Base-by-base conservation (phyloP, 2,329 filamentous ascomycete species). In the Colletotrichum filicis region DNA sequence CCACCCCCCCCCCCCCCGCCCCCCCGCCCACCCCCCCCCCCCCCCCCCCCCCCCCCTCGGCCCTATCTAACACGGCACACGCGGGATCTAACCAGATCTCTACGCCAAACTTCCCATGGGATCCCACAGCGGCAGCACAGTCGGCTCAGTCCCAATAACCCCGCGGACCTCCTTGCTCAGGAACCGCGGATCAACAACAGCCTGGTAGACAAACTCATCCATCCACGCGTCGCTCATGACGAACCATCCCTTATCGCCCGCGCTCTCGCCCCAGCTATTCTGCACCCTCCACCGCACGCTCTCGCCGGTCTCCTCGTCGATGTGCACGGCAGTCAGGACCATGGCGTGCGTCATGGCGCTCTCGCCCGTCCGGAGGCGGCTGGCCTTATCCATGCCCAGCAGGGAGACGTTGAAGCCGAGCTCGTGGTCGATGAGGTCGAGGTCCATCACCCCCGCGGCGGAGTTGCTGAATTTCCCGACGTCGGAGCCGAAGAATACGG, bases 341-440 rank as follows among this genome's bases (percentile, higher is more conserved):
- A 97, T 97, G 5, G 95, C 95, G 78, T 97, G 95, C 1, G 95
- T 97, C 95, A 98, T 97, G 63, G 90, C 88, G 66, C 90, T 92
- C 83, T 97, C 95, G 12, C 93, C 91, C 0, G 92, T 92, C 77
- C 89, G 86, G 58, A 98, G 84, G 4, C 95, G 86, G 77, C 94
- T 89, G 1, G 93, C 92, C 83, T 97, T 97, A 78, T 85, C 90
- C 89, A 97, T 88, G 22, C 90, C 91, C 9, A 96, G 87, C 28
- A 97, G 86, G 68, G 87, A 87, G 74, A 95, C 88, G 77, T 95
- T 94, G 83, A 97, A 95, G n/a, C 94, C 95, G 1, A 97, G 89
- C 77, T 93, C 89, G 82, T 96, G 97, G 82, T 97, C 92, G 78
- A 92, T 90, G 5, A 97, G 85, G 1, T 89, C 87, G 1, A 92